A percentile compares a stretch with the other conserved stretches of the same genome.
phyloP scores from a whole-genome alignment of 805 yeast species.

The Millerago galiae region DNA sequence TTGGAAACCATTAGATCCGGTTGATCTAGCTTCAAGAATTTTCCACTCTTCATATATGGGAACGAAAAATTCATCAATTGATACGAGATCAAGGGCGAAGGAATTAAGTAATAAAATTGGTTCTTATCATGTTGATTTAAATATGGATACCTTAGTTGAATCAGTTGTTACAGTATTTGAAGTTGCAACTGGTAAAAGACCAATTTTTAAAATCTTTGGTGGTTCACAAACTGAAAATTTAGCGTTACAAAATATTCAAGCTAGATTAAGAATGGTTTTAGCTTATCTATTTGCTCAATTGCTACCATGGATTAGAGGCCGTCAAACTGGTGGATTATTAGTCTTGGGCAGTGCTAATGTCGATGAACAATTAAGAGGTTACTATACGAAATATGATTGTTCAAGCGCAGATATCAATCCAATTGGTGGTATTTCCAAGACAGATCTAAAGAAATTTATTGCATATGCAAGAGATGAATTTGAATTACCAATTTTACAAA shows the following conservation, averaged over 20 bases:
- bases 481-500: conserved; percentile 68
- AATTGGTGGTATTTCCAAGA: conserved; percentile 96
- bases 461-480: conserved; percentile 66
- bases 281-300: conserved; percentile 91
- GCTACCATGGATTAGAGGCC: conserved; percentile 88
- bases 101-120: conserved; percentile 72
- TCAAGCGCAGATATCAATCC: conserved; percentile 97
- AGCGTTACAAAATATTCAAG: conserved; percentile 95
- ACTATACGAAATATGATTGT: conserved; percentile 93
- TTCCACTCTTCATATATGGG: conserved; percentile 97
- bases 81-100: conserved; percentile 79
- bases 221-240: conserved; percentile 88
- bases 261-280: conserved; percentile 90
- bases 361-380: conserved; percentile 94
- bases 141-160: conserved; percentile 79
- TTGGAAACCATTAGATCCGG: conserved; percentile 70
- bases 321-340: conserved; percentile 62
- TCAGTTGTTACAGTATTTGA: conserved; percentile 75
- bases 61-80: conserved; percentile 82
- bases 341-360: conserved; percentile 97
- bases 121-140: conserved; percentile 83
- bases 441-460: conserved; percentile 83
- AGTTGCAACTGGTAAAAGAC: conserved; percentile 84
- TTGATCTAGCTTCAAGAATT: conserved; percentile 65
- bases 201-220: conserved; percentile 87